Evolutionary conservation across 208 protist genomes (phyloP).

Genomic region (Leishmania turanica): DNA sequence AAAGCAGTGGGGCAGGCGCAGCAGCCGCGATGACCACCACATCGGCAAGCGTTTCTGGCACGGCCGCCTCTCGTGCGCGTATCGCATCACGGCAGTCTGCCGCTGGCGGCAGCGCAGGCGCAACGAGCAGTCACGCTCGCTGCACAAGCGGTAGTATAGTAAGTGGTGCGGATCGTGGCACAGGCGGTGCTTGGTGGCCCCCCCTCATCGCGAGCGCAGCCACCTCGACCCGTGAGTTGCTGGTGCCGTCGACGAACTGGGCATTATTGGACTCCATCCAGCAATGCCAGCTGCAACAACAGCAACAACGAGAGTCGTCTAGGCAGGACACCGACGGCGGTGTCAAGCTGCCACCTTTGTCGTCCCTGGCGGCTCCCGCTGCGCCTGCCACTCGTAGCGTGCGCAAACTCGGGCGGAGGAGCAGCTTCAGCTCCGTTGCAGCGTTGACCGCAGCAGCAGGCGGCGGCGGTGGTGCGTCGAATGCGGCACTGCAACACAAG

Average conservation of each 20-base stretch:
- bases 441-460: not conserved
- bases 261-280: conserved; percentile 23
- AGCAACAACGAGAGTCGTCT: not conserved
- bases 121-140: not conserved
- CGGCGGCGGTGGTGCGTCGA: not conserved
- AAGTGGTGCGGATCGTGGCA: conserved; percentile 2
- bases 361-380: not conserved
- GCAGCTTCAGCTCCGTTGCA: not conserved
- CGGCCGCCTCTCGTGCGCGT: not conserved
- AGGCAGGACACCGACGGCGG: conserved; percentile 3
- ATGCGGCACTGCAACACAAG: conserved; percentile 1
- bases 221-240: conserved; percentile 2
- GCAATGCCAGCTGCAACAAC: conserved; percentile 11
- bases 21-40: not conserved
- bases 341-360: conserved; percentile 3
- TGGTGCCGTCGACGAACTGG: conserved; percentile 38
- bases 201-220: not conserved
- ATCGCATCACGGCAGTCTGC: not conserved
- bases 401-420: not conserved
- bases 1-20: conserved; percentile 1
- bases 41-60: not conserved
- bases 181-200: conserved; percentile 14
- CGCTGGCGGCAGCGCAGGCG: not conserved
- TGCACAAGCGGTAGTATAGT: not conserved
- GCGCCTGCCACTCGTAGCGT: not conserved